Base-by-base conservation (phyloP, 2,329 filamentous ascomycete species). In the Ophiosphaerella narmari region DNA sequence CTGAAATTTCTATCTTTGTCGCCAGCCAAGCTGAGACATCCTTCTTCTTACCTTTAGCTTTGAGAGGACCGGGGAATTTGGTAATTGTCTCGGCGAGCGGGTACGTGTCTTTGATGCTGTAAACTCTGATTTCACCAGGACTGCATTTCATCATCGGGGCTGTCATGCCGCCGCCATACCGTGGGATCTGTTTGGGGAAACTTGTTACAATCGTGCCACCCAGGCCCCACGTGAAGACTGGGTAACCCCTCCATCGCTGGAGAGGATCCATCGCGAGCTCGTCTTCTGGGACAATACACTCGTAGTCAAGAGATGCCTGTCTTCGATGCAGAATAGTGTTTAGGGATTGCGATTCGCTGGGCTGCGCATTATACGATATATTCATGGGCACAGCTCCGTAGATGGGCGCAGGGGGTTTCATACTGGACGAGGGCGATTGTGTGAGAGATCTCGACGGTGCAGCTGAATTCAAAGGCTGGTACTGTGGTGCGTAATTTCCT, bases 41-140 rank as follows among this genome's bases (percentile, higher is more conserved):
- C 77, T 97, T 99, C 80, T 99, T 99, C 80, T 96, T 97, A 1
- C 87, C 86, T 69, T 97, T 97, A 35, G 86, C 83, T 72, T 88
- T 91, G 24, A 99, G 77, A 3, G 95, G 94, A 0, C 94, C 94
- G 0, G 94, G 94, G 65, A 97, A 97, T 60, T 87, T 91, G 14
- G 85, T 82, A 41, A 94, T 77, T 2, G 86, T 82, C 31, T 94
- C 90, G 21, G 84, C 78, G 7, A 91, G 77, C 4, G 89, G 86
- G 38, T 90, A 77, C 26, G 90, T 78, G 37, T 91, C 86, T 68
- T 88, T 94, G 54, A 90, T 81, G 60, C 83, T 88, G 54, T 85
- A 82, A n/a, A 93, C 77, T 62, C 86, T 90, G 21, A 97, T 84
- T 60, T 93, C 89, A 2, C 94, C 94, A 14, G 90, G 86, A 39